Base-by-base conservation (phyloP, 108 stramenopile genomes). In the Mediolabrus comicus region DNA sequence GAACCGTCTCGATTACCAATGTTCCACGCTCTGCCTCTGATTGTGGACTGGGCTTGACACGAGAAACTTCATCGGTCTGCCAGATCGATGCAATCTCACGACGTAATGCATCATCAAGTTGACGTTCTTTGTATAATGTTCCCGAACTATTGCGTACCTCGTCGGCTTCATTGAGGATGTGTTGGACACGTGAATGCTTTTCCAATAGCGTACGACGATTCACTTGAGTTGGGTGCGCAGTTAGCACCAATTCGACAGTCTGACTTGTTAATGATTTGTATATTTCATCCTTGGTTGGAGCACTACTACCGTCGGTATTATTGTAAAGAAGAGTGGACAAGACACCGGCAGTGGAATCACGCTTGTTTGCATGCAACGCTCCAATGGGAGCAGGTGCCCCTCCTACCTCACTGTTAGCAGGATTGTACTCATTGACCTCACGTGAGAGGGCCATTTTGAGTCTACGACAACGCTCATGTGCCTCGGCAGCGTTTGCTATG, bases 191-290 rank as follows among this genome's bases (percentile, higher is more conserved):
- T 1, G 81, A 58, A 27, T 95, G 89, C 65, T 95, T 95, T 49
- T 89, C 84, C 27, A 98, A 77, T 55, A 96, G 77, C 0, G 96
- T 96, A 32, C 97, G 86, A 19, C 98, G 92, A 79, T 98, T 97
- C 55, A 98, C 95, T 84, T 98, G 96, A 19, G 98, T 98, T 3
- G 98, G 98, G 60, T 98, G 98, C 9, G 98, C 98, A 13, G 98
- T 98, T 49, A 98, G 74, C 8, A 98, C 96, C 16, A 98, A 76
- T 66, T 98, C 98, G 7, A 94, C 90, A 49, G 83, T 78, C 64
- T 98, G 98, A 17, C 53, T 82, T 52, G 81, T 67, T 9, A 98
- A 65, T 13, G 91, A 82, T 16, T 96, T 79, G 72, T 63, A 93
- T 25, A 97, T 71, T 52, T 83, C 84, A 9, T 95, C 83, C 35